Evolutionary conservation across 495 filamentous ascomycete species (phyloP).

Genomic region (Penicillium maclennaniae): DNA sequence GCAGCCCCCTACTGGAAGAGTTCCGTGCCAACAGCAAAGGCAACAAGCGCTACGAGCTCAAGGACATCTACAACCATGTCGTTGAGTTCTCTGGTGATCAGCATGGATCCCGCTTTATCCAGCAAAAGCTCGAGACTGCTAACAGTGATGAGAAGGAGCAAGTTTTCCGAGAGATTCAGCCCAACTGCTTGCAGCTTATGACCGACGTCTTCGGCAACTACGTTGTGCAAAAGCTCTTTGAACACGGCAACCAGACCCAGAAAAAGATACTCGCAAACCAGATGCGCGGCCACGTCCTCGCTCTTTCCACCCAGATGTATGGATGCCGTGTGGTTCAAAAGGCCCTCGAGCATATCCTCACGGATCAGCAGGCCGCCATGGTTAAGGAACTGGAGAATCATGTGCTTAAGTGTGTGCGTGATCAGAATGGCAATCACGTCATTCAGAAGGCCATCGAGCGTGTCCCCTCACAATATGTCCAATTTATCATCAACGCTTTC

Average conservation of each 20-base stretch:
- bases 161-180: slow-evolving; percentile 80
- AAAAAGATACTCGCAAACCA: slow-evolving; percentile 80
- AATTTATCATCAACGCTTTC: slow-evolving; percentile 86
- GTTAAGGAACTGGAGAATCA: slow-evolving; percentile 79
- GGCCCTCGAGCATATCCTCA: slow-evolving; percentile 85
- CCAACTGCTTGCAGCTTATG: slow-evolving; percentile 84
- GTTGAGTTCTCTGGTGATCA: slow-evolving; percentile 97
- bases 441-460: slow-evolving; percentile 93
- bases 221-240: slow-evolving; percentile 96
- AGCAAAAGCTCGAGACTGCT: slow-evolving; percentile 88
- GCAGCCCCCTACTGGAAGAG: slow-evolving; percentile 73
- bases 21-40: slow-evolving; percentile 73
- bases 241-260: slow-evolving; percentile 91
- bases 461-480: slow-evolving; percentile 75
- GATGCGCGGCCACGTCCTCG: slow-evolving; percentile 81
- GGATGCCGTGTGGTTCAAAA: slow-evolving; percentile 96
- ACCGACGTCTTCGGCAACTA: slow-evolving; percentile 98
- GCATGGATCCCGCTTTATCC: slow-evolving; percentile 92
- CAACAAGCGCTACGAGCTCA: slow-evolving; percentile 78
- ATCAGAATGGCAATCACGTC: slow-evolving; percentile 95
- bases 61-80: slow-evolving; percentile 85
- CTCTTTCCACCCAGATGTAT: slow-evolving; percentile 85
- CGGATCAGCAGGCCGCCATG: slow-evolving; percentile 81
- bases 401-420: slow-evolving; percentile 75
- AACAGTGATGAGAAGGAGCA: slow-evolving; percentile 98